A percentile compares a stretch with the other conserved stretches of the same genome.
Conservation (phyloP, 768 basidiomycete genomes). For the Clavulina sp. region DNA sequence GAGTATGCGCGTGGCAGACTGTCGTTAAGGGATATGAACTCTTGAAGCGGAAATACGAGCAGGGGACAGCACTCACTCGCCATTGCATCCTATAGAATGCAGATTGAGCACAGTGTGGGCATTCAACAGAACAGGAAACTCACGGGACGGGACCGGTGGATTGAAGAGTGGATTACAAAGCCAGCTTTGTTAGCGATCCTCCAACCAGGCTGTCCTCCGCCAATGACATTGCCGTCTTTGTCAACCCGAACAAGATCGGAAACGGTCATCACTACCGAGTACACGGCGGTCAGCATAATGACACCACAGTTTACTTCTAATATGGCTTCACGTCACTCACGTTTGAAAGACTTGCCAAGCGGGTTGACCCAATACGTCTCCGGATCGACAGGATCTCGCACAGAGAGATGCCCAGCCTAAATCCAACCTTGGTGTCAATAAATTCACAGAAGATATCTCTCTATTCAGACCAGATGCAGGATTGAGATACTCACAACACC, state of each 20-base stretch:
- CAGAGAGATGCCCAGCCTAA: neutral
- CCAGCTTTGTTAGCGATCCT: neutral
- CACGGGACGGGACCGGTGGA: neutral
- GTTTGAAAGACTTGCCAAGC: conserved; percentile 21
- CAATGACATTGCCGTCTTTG: neutral
- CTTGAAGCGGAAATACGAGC: conserved; percentile 27
- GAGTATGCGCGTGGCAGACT: neutral
- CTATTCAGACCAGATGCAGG: neutral
- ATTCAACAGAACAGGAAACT: neutral
- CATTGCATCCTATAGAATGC: conserved; percentile 20
- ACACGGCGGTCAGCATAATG: too few relatives aligned
- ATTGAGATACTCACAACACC: neutral
- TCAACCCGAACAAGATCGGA: neutral
- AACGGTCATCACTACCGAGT: neutral
- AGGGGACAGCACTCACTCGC: conserved; percentile 19
- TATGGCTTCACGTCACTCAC: conserved; percentile 28
- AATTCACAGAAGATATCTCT: neutral
- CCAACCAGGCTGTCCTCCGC: neutral
- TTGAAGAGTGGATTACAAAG: neutral
- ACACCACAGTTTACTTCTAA: too few relatives aligned
- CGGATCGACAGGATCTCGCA: neutral
- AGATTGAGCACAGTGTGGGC: conserved; percentile 11
- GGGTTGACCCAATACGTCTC: conserved; percentile 35
- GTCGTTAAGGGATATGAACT: conserved; percentile 27
- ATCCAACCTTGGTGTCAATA: neutral